Base-by-base conservation (phyloP, 2,329 filamentous ascomycete species). In the Cercospora nicotianae region DNA sequence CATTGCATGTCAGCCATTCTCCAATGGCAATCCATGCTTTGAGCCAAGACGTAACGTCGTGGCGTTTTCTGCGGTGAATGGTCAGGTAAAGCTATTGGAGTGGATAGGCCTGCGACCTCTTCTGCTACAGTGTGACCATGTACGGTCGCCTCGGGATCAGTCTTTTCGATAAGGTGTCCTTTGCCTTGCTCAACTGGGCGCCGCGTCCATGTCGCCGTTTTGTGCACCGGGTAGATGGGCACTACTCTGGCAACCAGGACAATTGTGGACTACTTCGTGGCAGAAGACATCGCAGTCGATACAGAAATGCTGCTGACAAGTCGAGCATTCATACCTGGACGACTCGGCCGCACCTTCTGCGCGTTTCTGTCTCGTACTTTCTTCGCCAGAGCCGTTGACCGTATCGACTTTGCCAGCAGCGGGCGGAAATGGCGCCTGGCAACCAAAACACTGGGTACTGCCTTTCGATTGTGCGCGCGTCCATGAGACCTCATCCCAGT, bases 241-340 rank as follows among this genome's bases (percentile, higher is more conserved):
- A 28, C 63, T 75, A 60, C 82, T 82, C 74, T 89, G 90, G 79
- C 95, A 99, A 0, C 94, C 94, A 0, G 95, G 94, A 76, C 95
- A 99, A 80, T 98, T 98, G 78, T 99, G 94, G 62, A 97, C 87
- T 12, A 96, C 88, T 81, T 97, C 93, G 78, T 99, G 95, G 26
- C 92, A 91, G 81, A 95, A 97, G 26, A 97, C 89, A 79, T 99
- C 95, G 79, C 95, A 99, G 79, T 99, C 95, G 72, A 99, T 96
- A 83, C 95, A 99, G 78, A 98, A 99, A 80, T 98, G 94, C 68
- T 91, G 89, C 3, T 86, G 81, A 79, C 95, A 99, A n/a, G 90
- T 89, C 73, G 90, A 87, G 78, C 95, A 99, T 67, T 91, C 92
- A 78, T 99, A 99, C 62, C 95, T 84, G 59, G 91, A 89, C 76